Conservation (phyloP, 1,284 basidiomycete species). For the Marasmius fiardii region DNA sequence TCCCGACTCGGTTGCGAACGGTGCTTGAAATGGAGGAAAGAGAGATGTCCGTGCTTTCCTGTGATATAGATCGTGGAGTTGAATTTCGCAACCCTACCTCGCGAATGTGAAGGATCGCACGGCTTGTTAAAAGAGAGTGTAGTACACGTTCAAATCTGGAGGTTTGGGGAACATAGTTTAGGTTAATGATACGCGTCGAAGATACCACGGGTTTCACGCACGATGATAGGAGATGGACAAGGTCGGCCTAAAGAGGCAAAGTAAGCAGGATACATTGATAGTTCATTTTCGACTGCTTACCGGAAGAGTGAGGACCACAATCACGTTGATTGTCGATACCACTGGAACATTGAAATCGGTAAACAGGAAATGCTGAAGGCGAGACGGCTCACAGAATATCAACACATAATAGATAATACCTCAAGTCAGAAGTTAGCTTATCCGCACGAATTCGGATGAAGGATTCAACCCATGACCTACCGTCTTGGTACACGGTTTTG, state of each 20-base stretch:
- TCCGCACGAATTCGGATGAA: no score
- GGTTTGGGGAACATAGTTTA: not conserved
- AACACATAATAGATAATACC: not conserved
- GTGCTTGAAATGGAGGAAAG: no score
- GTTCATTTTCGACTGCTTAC: not conserved
- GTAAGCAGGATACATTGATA: not conserved
- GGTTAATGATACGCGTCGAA: not conserved
- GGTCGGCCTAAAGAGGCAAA: not conserved
- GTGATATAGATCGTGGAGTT: not conserved
- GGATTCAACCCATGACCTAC: not conserved
- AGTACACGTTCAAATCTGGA: not conserved
- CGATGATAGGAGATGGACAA: conserved; percentile 1
- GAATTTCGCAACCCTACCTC: not conserved
- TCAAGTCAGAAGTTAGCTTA: not conserved
- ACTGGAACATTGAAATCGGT: not conserved
- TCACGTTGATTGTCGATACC: not conserved
- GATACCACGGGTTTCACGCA: not conserved
- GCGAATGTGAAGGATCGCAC: not conserved
- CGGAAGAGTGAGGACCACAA: not conserved
- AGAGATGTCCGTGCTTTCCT: no score
- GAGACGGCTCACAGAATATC: not conserved
- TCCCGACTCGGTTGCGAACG: no score
- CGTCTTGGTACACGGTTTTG: not conserved
- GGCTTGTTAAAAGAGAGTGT: not conserved
- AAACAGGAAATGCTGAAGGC: no score